Conservation (phyloP, 1,284 basidiomycete species). For the Microbotryum intermedium region DNA sequence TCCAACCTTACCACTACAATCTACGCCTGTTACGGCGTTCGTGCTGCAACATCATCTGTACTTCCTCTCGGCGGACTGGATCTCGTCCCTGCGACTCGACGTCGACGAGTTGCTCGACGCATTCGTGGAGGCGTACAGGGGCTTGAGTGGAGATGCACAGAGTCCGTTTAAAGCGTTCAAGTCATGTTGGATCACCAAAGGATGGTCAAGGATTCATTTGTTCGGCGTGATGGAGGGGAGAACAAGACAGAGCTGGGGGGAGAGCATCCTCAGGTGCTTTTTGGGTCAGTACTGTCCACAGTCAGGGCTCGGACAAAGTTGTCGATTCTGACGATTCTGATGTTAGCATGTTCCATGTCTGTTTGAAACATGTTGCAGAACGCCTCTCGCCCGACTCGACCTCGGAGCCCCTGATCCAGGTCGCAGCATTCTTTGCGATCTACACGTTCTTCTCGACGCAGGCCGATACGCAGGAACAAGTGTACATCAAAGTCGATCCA, state of each 20-base stretch:
- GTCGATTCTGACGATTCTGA: neutral
- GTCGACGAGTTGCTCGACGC: constrained; percentile 1
- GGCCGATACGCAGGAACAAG: neutral
- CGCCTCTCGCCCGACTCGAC: neutral
- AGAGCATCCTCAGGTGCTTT: constrained; percentile 8
- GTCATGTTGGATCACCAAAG: constrained; percentile 2
- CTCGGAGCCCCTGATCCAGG: neutral
- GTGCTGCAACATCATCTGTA: neutral
- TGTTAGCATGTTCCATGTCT: no score
- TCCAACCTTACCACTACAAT: neutral
- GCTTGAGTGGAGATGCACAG: neutral
- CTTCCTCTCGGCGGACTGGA: constrained; percentile 12
- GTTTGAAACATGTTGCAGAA: neutral
- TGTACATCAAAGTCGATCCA: constrained; percentile 4
- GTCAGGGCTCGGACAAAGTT: neutral
- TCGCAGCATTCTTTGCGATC: constrained; percentile 9
- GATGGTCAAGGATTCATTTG: constrained; percentile 8
- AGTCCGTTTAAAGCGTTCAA: constrained; percentile 6
- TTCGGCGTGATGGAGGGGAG: constrained; percentile 4
- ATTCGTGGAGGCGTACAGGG: neutral
- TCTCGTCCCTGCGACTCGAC: constrained; percentile 5
- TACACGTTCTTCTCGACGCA: constrained; percentile 1
- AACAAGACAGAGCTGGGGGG: constrained; percentile 1
- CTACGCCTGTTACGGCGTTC: neutral
- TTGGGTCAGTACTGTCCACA: neutral